Base-by-base conservation (phyloP, 352 stramenopile genomes). In the Phytophthora europaea region DNA sequence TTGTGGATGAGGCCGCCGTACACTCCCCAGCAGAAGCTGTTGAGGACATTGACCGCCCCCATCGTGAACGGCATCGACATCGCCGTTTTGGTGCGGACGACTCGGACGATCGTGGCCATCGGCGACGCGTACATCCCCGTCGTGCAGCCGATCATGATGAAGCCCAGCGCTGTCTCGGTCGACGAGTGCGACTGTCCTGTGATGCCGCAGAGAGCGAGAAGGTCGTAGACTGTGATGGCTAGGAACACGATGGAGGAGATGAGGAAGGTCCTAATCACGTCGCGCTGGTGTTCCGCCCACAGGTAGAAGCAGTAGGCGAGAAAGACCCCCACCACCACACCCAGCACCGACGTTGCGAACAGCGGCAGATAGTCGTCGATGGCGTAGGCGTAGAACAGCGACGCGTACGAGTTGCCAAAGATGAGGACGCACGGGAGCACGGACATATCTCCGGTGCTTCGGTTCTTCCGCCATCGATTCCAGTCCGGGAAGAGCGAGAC, bases 91-190 rank as follows among this genome's bases (percentile, higher is more conserved):
- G 69, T 77, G 4, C 34, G 47, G 3, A 80, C 50, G 1, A 80
- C 73, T 12, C 73, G 64, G 28, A 67, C 67, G 43, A 93, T 82
- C 12, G 73, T 81, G 7, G 73, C 76, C 58, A 93, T 82, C 2
- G 81, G 83, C 0, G 85, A 91, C n/a, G 76, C 74, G 53, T 88
- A 92, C 48, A 90, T 73, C 12, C 86, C 31, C 9, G 85, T 67
- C 20, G 77, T 87, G 1, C 76, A 81, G 0, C 61, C 76, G 23
- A 87, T 84, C 12, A 72, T 78, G 26, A 85, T 73, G 65, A 75
- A 85, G 9, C 83, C 83, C 20, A 89, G 60, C 4, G 65, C 57
- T 15, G 74, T 75, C 8, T 70, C 71, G 1, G 78, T 65, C 2
- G 67, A 73, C 10, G 75, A 40, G 0, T 77, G 12, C 0, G 71